Evolutionary conservation across 179 eudicot genomes (phyloP).

Genomic region (Nepenthes alata): DNA sequence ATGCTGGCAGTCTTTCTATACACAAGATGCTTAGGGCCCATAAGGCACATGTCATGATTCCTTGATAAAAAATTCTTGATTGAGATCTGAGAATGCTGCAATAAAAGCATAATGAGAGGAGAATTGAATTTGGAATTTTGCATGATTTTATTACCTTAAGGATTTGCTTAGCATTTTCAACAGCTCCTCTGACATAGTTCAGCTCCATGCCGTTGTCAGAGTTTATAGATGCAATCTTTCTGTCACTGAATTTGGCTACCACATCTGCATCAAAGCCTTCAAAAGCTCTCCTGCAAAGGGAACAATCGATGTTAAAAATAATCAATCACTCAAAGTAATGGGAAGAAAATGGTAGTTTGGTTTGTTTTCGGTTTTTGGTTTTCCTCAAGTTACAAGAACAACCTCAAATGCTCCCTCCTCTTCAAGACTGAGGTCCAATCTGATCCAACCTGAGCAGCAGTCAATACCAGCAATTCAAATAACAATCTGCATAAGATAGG

Average conservation of each 20-base stretch:
- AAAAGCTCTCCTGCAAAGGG: slow-evolving; percentile 40
- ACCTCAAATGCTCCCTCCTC: slow-evolving; percentile 45
- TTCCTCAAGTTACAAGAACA: no score
- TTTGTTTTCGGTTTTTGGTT: no score
- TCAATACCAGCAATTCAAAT: slow-evolving; percentile 47
- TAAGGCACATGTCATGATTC: no score
- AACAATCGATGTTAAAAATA: neutral
- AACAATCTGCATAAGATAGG: slow-evolving; percentile 24
- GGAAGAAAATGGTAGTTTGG: no score
- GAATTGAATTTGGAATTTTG: neutral
- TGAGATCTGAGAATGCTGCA: neutral
- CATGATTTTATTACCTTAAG: slow-evolving; percentile 28
- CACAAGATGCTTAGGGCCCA: no score
- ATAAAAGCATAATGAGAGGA: neutral
- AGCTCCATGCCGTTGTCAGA: slow-evolving; percentile 30
- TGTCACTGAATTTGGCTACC: slow-evolving; percentile 39
- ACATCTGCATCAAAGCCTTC: slow-evolving; percentile 46
- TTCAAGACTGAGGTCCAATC: slow-evolving; percentile 56
- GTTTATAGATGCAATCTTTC: slow-evolving; percentile 29
- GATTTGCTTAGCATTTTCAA: slow-evolving; percentile 47
- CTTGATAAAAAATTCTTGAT: no score
- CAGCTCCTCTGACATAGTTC: slow-evolving; percentile 42
- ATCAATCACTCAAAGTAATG: neutral
- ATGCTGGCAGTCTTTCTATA: no score
- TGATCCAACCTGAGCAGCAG: slow-evolving; percentile 62